Evolutionary conservation across 108 stramenopile genomes (phyloP), one percentile per base, ranked within the genome.

Genomic region (Cyclotella sp.): DNA sequence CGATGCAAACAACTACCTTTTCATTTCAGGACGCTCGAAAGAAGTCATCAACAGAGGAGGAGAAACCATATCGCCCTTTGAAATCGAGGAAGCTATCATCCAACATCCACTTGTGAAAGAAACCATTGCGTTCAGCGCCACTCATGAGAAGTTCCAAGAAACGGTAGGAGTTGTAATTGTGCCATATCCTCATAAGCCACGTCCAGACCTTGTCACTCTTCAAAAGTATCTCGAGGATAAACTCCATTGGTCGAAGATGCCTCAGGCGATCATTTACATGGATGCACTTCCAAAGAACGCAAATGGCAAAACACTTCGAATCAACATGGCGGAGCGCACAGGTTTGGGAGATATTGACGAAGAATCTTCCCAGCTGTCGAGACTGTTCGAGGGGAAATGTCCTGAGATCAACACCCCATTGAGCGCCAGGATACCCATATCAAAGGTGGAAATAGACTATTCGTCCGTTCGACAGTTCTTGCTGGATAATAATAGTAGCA

Each of bases 21-120:
- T 76, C 68, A 89, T 95, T 68, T 85, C 88, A 9, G 95, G 91
- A 22, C 72, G 94, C 0, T 87, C 80, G 40, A 95, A 95, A 68
- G 95, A 95, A 70, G 88, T 95, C 21, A 92, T 95, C 73, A 95
- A 93, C 52, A 85, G 95, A 14, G 92, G 94, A 14, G 91, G 91
- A 19, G 94, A 95, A 68, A 90, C 86, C 18, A 88, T 95, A 26
- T 78, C 75, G 22, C 90, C 91, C 9, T 58, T 93, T 47, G 89
- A 91, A 71, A 86, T 95, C 57, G 94, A 95, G 73, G 91, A 95
- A 51, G 88, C 71, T 6, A 68, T 90, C 0, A 42, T 60, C 10
- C 15, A 40, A 5, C 90, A 91, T 69, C 87, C 89, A 0, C 55
- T 62, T 44, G 76, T 90, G 19, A 54, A 62, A 22, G 65, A 69